phyloP scores from a whole-genome alignment of 768 basidiomycete species.

The Phylloporus arenicola region DNA sequence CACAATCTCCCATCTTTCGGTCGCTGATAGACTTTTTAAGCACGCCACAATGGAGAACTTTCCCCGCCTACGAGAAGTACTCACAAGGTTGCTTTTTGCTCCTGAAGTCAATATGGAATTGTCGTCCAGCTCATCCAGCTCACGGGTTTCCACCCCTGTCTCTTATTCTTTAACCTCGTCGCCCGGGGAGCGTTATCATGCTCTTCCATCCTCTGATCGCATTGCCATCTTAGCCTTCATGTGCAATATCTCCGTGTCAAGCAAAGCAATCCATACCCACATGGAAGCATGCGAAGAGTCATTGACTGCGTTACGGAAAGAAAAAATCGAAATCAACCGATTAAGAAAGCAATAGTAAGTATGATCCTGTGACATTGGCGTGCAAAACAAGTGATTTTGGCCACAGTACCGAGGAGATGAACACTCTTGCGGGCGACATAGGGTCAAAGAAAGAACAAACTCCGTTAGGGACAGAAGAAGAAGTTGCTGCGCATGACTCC shows the following conservation, averaged over 20 bases:
- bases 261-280: conserved; percentile 80
- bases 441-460: conserved; percentile 44
- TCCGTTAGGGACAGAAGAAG: conserved; percentile 42
- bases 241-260: conserved; percentile 84
- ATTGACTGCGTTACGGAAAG: conserved; percentile 88
- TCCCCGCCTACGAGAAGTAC: conserved; percentile 62
- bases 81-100: conserved; percentile 70
- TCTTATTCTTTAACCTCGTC: conserved; percentile 40
- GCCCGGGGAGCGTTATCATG: conserved; percentile 67
- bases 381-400: conserved; percentile 11
- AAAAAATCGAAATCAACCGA: conserved; percentile 92
- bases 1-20: not conserved
- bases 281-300: conserved; percentile 90
- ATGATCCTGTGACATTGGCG: conserved; percentile 1
- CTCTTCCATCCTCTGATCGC: conserved; percentile 71
- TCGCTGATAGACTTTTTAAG: conserved; percentile 34
- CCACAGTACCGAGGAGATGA: conserved; percentile 69
- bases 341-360: conserved; percentile 84
- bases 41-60: conserved; percentile 71
- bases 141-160: conserved; percentile 45
- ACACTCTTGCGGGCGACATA: conserved; percentile 49
- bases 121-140: conserved; percentile 40
- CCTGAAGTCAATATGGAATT: conserved; percentile 45
- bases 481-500: conserved; percentile 55
- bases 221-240: conserved; percentile 84